Evolutionary conservation across 306 rosid species (phyloP).

Genomic region (Citrullus colocynthis): DNA sequence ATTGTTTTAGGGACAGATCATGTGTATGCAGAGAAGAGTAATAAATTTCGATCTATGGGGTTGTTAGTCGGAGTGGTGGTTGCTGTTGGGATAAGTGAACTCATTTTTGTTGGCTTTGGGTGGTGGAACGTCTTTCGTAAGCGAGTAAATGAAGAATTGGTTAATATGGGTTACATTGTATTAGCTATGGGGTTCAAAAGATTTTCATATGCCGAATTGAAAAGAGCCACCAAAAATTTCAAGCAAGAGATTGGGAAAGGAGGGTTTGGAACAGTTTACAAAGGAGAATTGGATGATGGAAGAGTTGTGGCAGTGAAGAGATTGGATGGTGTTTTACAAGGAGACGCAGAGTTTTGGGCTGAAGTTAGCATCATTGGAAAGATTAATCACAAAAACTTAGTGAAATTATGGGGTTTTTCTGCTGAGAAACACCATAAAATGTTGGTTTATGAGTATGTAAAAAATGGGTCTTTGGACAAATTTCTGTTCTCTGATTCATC

Average conservation of each 20-base stretch:
- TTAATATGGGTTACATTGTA: slow-evolving; percentile 24
- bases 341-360: slow-evolving; percentile 34
- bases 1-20: not conserved
- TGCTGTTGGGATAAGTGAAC: slow-evolving; percentile 14
- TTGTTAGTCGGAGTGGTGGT: slow-evolving; percentile 17
- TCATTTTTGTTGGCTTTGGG: slow-evolving; percentile 13
- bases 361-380: slow-evolving; percentile 33
- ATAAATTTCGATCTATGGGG: slow-evolving; percentile 4
- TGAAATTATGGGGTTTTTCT: slow-evolving; percentile 30
- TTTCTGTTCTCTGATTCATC: slow-evolving; percentile 13
- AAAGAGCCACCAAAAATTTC: slow-evolving; percentile 19
- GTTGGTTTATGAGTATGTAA: slow-evolving; percentile 23
- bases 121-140: slow-evolving; percentile 21
- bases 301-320: slow-evolving; percentile 32
- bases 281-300: slow-evolving; percentile 22
- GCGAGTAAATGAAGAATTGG: slow-evolving; percentile 9
- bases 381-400: slow-evolving; percentile 31
- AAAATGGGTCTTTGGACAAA: slow-evolving; percentile 28
- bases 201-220: slow-evolving; percentile 16
- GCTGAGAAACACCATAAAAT: slow-evolving; percentile 20
- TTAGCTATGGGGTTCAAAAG: slow-evolving; percentile 23
- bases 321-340: slow-evolving; percentile 26
- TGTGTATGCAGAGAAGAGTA: slow-evolving; percentile 2
- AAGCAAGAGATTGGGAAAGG: slow-evolving; percentile 25
- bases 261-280: slow-evolving; percentile 21